phyloP scores from a whole-genome alignment of 2,329 filamentous ascomycete genomes.

The Trichoderma breve region DNA sequence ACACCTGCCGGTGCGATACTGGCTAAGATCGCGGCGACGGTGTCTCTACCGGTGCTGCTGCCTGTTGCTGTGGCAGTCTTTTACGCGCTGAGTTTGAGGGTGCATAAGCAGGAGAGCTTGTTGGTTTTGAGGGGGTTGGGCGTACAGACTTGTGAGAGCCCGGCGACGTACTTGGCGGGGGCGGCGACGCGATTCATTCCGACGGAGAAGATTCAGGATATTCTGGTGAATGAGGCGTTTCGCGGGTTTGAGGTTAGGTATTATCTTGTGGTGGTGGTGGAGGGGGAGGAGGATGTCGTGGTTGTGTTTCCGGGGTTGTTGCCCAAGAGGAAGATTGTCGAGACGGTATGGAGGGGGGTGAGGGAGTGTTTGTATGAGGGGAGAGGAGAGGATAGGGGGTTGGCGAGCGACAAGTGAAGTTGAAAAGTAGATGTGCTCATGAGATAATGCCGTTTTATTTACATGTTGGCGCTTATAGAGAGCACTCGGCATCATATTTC shows the following conservation, averaged over 20 bases:
- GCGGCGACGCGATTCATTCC: conserved; percentile 67
- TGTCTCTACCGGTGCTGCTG: conserved; percentile 42
- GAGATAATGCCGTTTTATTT: not conserved
- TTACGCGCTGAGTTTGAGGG: conserved; percentile 46
- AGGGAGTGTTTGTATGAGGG: conserved; percentile 73
- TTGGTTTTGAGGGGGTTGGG: conserved; percentile 86
- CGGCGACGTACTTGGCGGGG: conserved; percentile 56
- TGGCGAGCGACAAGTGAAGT: conserved; percentile 18
- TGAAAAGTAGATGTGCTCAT: not conserved
- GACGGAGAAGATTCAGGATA: conserved; percentile 86
- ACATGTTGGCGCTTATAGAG: not conserved
- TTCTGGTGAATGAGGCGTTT: conserved; percentile 94
- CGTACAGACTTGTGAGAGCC: conserved; percentile 76
- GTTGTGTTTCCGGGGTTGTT: conserved; percentile 90
- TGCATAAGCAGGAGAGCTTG: conserved; percentile 72
- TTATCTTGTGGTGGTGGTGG: conserved; percentile 85
- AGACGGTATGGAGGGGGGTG: conserved; percentile 86
- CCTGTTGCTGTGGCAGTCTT: conserved; percentile 38
- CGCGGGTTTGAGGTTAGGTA: conserved; percentile 86
- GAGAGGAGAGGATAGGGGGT: conserved; percentile 34
- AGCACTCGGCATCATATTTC: not conserved
- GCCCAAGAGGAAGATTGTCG: conserved; percentile 71
- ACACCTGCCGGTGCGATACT: conserved; percentile 37
- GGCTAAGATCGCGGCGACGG: conserved; percentile 31
- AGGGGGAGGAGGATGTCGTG: conserved; percentile 82